Evolutionary conservation across 352 stramenopile species (phyloP), one percentile per base, ranked within the genome.

Genomic region (Blastocystis sp.): DNA sequence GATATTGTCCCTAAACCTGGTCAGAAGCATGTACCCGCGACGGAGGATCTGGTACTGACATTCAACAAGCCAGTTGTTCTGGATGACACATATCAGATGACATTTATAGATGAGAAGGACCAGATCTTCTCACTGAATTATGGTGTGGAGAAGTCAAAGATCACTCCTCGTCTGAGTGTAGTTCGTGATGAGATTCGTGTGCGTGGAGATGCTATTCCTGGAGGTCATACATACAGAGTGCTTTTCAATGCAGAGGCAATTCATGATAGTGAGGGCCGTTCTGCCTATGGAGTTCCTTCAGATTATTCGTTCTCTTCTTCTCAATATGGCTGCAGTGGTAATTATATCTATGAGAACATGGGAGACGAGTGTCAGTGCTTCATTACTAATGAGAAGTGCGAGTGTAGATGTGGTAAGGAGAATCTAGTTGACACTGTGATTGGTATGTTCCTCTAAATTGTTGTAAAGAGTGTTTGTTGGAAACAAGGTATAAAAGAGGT

Each of bases 281-380:
- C 14, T 19, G 77, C 65, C 19, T 43, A 12, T 14, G 27, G 27
- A 35, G n/a, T 78, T 9, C 59, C 65, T 57, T n/a, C 16, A 5
- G 6, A 32, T 16, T 87, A 78, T 37, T 32, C 54, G 24, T 73
- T 87, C 42, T 29, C 59, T 12, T 58, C 32, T 4, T 74, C 59
- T 14, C 42, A 77, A 54, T 87, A 87, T 39, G 16, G 21, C 11
- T 87, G 77, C 52, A 63, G 77, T 54, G 77, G 77, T 27, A 57
- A 51, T 21, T 87, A 87, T 42, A 87, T 87, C 42, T 77, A 21
- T 54, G 65, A 87, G 65, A 46, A 78, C 9, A 87, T 87, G 59
- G 56, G 24, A 32, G 24, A 43, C 14, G 65, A 87, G 42, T 87
- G 77, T 58, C 52, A 42, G 43, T 87, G 77, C 52, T 87, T 58